These are phyloP conservation scores for Suillus occidentalis DNA, from an alignment of 768 basidiomycete species.

Conservation along the genomic window DNA sequence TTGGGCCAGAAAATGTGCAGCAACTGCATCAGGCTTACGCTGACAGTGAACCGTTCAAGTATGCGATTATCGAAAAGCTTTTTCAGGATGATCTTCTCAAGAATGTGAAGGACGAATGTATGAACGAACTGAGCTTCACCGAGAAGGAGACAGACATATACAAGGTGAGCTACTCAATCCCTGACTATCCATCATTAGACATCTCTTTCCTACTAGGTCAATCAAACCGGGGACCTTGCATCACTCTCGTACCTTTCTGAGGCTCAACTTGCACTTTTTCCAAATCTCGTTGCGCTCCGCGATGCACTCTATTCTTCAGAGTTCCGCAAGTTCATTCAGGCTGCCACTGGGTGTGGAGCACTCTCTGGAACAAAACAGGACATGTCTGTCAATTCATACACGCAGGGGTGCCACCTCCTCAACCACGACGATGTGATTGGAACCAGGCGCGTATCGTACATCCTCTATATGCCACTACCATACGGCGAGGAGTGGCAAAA, in stretches of 20 bases:
- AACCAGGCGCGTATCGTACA: constrained; percentile 90
- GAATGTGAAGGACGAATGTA: constrained; percentile 82
- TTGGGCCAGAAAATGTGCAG: constrained; percentile 57
- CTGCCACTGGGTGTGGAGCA: constrained; percentile 90
- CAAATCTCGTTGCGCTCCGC: constrained; percentile 77
- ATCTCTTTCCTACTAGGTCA: constrained; percentile 62
- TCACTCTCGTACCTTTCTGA: constrained; percentile 86
- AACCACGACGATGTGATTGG: constrained; percentile 99
- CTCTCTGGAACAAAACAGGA: constrained; percentile 91
- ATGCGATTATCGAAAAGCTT: constrained; percentile 76
- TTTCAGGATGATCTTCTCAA: constrained; percentile 82
- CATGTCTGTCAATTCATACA: constrained; percentile 93
- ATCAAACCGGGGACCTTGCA: constrained; percentile 95
- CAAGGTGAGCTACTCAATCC: constrained; percentile 53
- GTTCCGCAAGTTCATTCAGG: constrained; percentile 81
- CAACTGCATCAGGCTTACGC: constrained; percentile 57
- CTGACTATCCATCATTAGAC: constrained; percentile 2
- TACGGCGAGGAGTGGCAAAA: constrained; percentile 75
- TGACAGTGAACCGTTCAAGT: constrained; percentile 71
- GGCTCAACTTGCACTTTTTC: constrained; percentile 75
- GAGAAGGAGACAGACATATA: constrained; percentile 99
- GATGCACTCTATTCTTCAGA: constrained; percentile 86
- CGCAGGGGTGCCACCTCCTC: constrained; percentile 88
- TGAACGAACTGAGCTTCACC: constrained; percentile 74
- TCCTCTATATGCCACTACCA: constrained; percentile 92